Percentiles rank a stretch among this genome's conserved stretches.
phyloP scores from a whole-genome alignment of 495 filamentous ascomycete genomes.

The Stereocaulon alpinum region DNA sequence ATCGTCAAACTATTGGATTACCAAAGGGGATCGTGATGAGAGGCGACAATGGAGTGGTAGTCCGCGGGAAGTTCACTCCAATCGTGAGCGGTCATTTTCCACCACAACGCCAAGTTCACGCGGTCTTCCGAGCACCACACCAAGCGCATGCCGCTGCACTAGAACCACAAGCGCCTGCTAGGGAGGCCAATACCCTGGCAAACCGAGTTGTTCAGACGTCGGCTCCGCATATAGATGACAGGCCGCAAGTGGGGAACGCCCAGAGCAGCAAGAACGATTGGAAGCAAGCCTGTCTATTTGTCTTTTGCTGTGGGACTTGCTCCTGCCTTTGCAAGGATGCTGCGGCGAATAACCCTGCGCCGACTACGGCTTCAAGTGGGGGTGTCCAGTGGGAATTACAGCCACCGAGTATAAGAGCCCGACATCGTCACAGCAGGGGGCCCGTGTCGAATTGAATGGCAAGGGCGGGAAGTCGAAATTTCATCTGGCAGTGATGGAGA shows the following conservation, averaged over 20 bases:
- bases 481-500: too few relatives aligned
- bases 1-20: constrained; percentile 14
- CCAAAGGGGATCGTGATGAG: constrained; percentile 23
- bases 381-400: not conserved
- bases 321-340: not conserved
- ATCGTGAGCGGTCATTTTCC: constrained; percentile 18
- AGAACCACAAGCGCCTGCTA: not conserved
- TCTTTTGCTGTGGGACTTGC: not conserved
- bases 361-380: not conserved
- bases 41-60: constrained; percentile 21
- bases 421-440: not conserved
- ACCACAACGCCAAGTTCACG: constrained; percentile 7
- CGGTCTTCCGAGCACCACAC: not conserved
- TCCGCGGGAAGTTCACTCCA: constrained; percentile 13
- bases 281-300: not conserved
- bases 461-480: too few relatives aligned
- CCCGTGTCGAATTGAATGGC: too few relatives aligned
- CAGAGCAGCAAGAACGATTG: not conserved
- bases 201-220: not conserved
- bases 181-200: not conserved
- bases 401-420: not conserved
- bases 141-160: not conserved
- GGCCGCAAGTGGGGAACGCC: not conserved
- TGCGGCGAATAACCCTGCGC: not conserved
- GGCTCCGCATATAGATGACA: not conserved